These are phyloP conservation scores for Saprolegnia diclina DNA, from an alignment of 352 stramenopile species.

Conservation along the genomic window DNA sequence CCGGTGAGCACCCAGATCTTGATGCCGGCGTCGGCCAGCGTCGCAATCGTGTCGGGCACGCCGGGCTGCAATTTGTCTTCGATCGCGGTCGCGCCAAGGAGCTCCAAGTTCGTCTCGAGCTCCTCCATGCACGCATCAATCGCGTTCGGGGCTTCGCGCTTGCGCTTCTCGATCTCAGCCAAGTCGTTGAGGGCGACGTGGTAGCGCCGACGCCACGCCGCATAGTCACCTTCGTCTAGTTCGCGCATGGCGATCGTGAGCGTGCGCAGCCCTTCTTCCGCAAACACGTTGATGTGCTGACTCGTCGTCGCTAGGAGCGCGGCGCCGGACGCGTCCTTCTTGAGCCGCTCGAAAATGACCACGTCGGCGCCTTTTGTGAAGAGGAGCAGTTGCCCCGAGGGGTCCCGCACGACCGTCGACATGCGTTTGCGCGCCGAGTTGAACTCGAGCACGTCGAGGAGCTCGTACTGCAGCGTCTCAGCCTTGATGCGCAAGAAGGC, in stretches of 20 bases:
- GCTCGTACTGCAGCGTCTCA: slow-evolving; percentile 49
- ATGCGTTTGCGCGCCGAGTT: slow-evolving; percentile 90
- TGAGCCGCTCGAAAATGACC: slow-evolving; percentile 73
- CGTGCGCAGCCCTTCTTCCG: slow-evolving; percentile 81
- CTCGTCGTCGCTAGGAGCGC: slow-evolving; percentile 34
- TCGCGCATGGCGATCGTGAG: slow-evolving; percentile 64
- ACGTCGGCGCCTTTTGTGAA: slow-evolving; percentile 83
- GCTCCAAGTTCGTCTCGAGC: slow-evolving; percentile 67
- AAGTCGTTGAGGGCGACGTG: slow-evolving; percentile 56
- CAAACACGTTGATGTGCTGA: slow-evolving; percentile 74
- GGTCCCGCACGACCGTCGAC: slow-evolving; percentile 79
- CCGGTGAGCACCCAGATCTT: slow-evolving; percentile 93
- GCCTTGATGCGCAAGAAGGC: slow-evolving; percentile 48
- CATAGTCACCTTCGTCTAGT: slow-evolving; percentile 54
- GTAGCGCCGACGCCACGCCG: slow-evolving; percentile 54
- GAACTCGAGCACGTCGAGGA: slow-evolving; percentile 82
- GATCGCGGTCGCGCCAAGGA: slow-evolving; percentile 87
- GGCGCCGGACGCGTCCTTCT: slow-evolving; percentile 24
- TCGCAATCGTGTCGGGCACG: slow-evolving; percentile 81
- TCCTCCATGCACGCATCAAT: slow-evolving; percentile 51
- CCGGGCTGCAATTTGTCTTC: slow-evolving; percentile 91
- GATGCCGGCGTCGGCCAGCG: slow-evolving; percentile 81
- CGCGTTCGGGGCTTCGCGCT: slow-evolving; percentile 61
- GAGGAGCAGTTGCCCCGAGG: slow-evolving; percentile 42
- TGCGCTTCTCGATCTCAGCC: slow-evolving; percentile 52